A percentile compares a stretch with the other conserved stretches of the same genome.
These are phyloP conservation scores for Penicillium rolfsii DNA, from an alignment of 2,329 filamentous ascomycete genomes.

Conservation along the genomic window DNA sequence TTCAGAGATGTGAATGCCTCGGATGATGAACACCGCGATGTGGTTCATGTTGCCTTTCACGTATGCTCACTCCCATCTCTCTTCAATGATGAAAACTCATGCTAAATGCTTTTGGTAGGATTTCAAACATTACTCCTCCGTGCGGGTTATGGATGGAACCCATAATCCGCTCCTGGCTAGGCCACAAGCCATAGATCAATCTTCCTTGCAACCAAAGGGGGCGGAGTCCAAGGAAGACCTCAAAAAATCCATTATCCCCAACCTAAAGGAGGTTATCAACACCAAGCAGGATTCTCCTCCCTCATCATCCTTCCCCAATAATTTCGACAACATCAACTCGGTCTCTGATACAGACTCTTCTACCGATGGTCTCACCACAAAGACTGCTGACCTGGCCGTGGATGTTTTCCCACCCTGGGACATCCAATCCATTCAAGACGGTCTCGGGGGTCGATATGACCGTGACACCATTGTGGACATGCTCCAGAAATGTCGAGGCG, in stretches of 20 bases:
- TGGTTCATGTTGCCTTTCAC: constrained; percentile 65
- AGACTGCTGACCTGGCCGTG: constrained; percentile 30
- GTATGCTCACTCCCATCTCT: constrained; percentile 47
- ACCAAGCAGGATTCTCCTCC: not conserved
- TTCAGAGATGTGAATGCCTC: constrained; percentile 53
- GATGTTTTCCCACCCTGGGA: constrained; percentile 57
- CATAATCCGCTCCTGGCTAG: constrained; percentile 57
- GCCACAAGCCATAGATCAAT: constrained; percentile 17
- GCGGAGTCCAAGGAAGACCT: not conserved
- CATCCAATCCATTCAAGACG: constrained; percentile 57
- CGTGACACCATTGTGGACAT: constrained; percentile 56
- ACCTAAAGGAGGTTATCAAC: not conserved
- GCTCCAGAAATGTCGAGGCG: constrained; percentile 57
- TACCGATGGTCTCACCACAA: constrained; percentile 12
- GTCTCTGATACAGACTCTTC: constrained; percentile 19
- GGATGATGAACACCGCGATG: constrained; percentile 38
- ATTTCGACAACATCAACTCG: not conserved
- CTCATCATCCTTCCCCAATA: not conserved
- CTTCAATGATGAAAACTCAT: constrained; percentile 1
- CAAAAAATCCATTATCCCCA: not conserved
- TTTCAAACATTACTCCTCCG: constrained; percentile 69
- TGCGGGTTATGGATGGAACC: constrained; percentile 63
- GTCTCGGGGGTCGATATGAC: constrained; percentile 56
- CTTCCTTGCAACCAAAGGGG: not conserved
- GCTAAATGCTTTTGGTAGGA: constrained; percentile 46